Evolutionary conservation across 192 early-diverging fungal genomes (phyloP).

Genomic region (Entomortierella chlamydospora): DNA sequence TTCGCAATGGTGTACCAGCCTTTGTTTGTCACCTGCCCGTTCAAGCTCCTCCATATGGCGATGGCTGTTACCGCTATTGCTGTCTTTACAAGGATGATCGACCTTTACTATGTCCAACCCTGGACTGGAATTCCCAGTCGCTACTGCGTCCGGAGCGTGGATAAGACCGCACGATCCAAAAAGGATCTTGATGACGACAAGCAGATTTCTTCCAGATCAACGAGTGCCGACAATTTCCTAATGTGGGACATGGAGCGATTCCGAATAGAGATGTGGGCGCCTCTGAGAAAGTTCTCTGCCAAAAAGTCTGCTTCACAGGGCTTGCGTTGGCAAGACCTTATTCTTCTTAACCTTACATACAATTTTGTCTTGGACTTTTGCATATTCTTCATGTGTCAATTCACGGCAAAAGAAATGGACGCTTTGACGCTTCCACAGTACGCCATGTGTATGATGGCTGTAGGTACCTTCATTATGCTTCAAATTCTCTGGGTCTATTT

Average conservation of each 20-base stretch:
- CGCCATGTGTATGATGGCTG: constrained; percentile 7
- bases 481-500: constrained; percentile 9
- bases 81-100: constrained; percentile 14
- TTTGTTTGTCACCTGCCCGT: constrained; percentile 16
- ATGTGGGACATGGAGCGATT: constrained; percentile 38
- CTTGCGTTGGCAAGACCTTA: constrained; percentile 16
- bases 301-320: background rate
- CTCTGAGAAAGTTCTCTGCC: constrained; percentile 21
- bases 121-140: constrained; percentile 32
- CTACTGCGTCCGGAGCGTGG: background rate
- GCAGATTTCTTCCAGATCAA: background rate
- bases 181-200: background rate
- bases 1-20: constrained; percentile 4
- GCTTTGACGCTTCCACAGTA: background rate
- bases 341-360: background rate
- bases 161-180: constrained; percentile 10
- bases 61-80: constrained; percentile 21
- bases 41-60: constrained; percentile 4
- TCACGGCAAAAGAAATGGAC: constrained; percentile 7
- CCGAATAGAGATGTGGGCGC: constrained; percentile 26
- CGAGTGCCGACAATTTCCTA: background rate
- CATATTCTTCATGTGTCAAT: constrained; percentile 17
- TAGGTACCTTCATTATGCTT: constrained; percentile 9
- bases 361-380: constrained; percentile 5
- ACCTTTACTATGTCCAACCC: constrained; percentile 46